phyloP scores from a whole-genome alignment of 1,284 basidiomycete species.

The Fomitopsis schrenkii region DNA sequence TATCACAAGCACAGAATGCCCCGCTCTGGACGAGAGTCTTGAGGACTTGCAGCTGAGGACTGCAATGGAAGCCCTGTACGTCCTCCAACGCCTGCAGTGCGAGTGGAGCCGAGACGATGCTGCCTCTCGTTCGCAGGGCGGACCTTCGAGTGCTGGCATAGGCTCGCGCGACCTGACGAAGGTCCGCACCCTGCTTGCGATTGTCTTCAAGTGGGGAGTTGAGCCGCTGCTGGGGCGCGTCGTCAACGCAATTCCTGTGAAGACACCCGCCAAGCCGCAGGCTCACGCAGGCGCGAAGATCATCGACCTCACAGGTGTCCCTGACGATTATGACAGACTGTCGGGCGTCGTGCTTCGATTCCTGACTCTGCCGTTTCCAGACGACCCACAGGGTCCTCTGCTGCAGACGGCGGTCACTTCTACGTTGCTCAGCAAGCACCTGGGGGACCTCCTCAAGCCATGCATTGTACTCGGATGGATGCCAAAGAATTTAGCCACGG shows the following conservation, averaged over 20 bases:
- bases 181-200: constrained; percentile 58
- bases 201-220: constrained; percentile 68
- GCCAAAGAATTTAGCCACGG: constrained; percentile 45
- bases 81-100: constrained; percentile 51
- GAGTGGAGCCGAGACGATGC: constrained; percentile 24
- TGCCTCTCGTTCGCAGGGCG: constrained; percentile 9
- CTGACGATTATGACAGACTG: constrained; percentile 41
- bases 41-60: constrained; percentile 48
- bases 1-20: constrained; percentile 19
- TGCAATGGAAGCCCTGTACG: constrained; percentile 50
- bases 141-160: constrained; percentile 8
- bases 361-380: constrained; percentile 47
- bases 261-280: constrained; percentile 15
- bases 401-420: constrained; percentile 59
- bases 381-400: constrained; percentile 38
- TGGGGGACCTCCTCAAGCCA: constrained; percentile 52
- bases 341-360: constrained; percentile 38
- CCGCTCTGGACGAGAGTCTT: constrained; percentile 23
- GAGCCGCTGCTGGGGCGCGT: constrained; percentile 47
- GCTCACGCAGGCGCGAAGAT: constrained; percentile 28
- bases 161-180: constrained; percentile 47
- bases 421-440: constrained; percentile 52
- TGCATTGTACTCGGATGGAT: constrained; percentile 68
- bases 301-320: constrained; percentile 39
- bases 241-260: constrained; percentile 38